A percentile compares a stretch with the other conserved stretches of the same genome.
Evolutionary conservation across 2,329 filamentous ascomycete genomes (phyloP).

Genomic region (Rhinocladiella mackenziei): DNA sequence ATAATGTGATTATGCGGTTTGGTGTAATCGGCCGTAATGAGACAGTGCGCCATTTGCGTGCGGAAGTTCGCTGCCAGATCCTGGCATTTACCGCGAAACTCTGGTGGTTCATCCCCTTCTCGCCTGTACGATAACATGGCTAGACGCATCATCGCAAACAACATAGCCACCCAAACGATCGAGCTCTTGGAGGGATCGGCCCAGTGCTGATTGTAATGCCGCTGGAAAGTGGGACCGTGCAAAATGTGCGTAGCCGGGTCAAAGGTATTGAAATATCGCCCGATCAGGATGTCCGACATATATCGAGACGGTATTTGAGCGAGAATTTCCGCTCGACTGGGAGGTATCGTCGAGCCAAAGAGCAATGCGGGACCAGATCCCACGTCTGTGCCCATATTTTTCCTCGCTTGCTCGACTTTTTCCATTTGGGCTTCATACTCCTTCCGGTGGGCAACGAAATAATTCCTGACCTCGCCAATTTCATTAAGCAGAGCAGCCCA

Average conservation of each 20-base stretch:
- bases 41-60: slow-evolving; percentile 58
- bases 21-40: slow-evolving; percentile 61
- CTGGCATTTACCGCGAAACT: slow-evolving; percentile 55
- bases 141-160: slow-evolving; percentile 62
- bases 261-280: slow-evolving; percentile 84
- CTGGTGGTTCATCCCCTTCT: slow-evolving; percentile 60
- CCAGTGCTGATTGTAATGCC: slow-evolving; percentile 63
- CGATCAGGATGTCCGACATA: slow-evolving; percentile 77
- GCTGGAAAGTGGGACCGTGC: slow-evolving; percentile 79
- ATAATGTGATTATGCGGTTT: slow-evolving; percentile 58
- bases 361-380: slow-evolving; percentile 70
- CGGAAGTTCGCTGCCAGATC: slow-evolving; percentile 46
- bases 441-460: slow-evolving; percentile 80
- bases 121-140: slow-evolving; percentile 60
- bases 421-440: slow-evolving; percentile 79
- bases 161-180: slow-evolving; percentile 59
- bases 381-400: slow-evolving; percentile 51
- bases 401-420: slow-evolving; percentile 66
- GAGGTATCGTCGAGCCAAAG: slow-evolving; percentile 66
- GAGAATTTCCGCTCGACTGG: slow-evolving; percentile 72
- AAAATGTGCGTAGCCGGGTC: slow-evolving; percentile 67
- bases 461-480: slow-evolving; percentile 91
- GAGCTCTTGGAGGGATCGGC: slow-evolving; percentile 53
- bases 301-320: slow-evolving; percentile 75
- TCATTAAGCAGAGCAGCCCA: slow-evolving; percentile 77